phyloP scores from a whole-genome alignment of 768 basidiomycete genomes.

The Suillus tomentosus region DNA sequence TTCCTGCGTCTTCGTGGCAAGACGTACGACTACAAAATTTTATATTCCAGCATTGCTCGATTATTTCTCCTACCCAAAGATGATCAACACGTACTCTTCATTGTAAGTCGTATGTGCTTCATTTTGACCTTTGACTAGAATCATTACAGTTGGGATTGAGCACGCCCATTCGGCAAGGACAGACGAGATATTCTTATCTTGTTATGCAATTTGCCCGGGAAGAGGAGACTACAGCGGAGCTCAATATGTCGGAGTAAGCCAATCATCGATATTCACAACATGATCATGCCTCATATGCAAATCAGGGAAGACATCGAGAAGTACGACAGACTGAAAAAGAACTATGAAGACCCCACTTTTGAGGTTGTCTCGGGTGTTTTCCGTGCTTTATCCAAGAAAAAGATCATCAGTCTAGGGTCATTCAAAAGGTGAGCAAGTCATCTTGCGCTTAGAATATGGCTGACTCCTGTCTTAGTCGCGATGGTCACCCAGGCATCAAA shows the following conservation, averaged over 20 bases:
- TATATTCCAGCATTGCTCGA: conserved; percentile 83
- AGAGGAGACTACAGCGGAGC: conserved; percentile 94
- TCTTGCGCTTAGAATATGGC: background rate
- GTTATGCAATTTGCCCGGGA: conserved; percentile 98
- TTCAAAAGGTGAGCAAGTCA: conserved; percentile 69
- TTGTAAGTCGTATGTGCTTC: conserved; percentile 54
- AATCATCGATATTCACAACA: background rate
- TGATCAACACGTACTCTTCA: conserved; percentile 93
- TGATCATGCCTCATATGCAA: background rate
- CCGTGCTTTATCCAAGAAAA: conserved; percentile 87
- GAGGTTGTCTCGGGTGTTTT: conserved; percentile 94
- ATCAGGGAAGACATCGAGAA: conserved; percentile 73
- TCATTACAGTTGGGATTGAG: conserved; percentile 78
- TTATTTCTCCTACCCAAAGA: conserved; percentile 96
- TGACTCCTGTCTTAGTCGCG: conserved; percentile 53
- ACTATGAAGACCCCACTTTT: conserved; percentile 94
- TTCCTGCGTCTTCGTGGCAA: conserved; percentile 96
- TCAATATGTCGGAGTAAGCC: conserved; percentile 89
- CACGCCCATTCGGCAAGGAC: conserved; percentile 95
- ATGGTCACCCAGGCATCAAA: conserved; percentile 94
- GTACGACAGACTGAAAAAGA: conserved; percentile 85
- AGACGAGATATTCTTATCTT: conserved; percentile 95
- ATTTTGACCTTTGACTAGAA: conserved; percentile 9
- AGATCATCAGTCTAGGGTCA: conserved; percentile 83
- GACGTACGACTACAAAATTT: conserved; percentile 98